Evolutionary conservation across 192 early-diverging fungal species (phyloP), one percentile per base, ranked within the genome.

Genomic region (Linnemannia elongata): DNA sequence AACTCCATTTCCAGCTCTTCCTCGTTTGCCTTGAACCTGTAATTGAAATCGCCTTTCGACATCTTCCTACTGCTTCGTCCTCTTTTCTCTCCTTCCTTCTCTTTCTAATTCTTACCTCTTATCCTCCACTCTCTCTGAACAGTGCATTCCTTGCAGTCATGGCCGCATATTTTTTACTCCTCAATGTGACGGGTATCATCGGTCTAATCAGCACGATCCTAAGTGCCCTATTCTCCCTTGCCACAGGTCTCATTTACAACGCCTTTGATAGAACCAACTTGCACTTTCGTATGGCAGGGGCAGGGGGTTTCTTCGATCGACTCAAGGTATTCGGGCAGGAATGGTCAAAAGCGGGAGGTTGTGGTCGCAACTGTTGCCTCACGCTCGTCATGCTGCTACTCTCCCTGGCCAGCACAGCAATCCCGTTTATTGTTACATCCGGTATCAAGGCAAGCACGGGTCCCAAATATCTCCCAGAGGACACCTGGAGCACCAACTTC

Each of bases 381-480:
- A n/a, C 18, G 24, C 54, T 22, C 72, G 1, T 45, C 44, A 49
- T 73, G 39, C 24, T 73, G 42, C 30, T 73, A 6, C 49, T 75
- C 74, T 27, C 49, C 8, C 54, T 75, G 12, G 47, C 74, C 54
- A 33, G 74, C 74, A 57, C 20, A 27, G 47, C 54, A 12, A 33
- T 75, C 74, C 52, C 74, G 49, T 55, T 75, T 36, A 75, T 75
- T 55, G 74, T 75, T 27, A 75, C 47, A 30, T 33, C 74, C 35
- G 74, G 74, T 75, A 57, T 75, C 74, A 75, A 75, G 52, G 74
- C 74, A 12, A 36, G 49, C 41, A 36, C 33, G 27, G 74, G 74
- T 55, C 20, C 35, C 30, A 30, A 35, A 27, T 35, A 35, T 30
- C 4, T 18, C 12, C 49, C n/a, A 27, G 12, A 12, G 24, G 33